Conservation (phyloP, 2,329 filamentous ascomycete genomes). For the Cordyceps cicadae region DNA sequence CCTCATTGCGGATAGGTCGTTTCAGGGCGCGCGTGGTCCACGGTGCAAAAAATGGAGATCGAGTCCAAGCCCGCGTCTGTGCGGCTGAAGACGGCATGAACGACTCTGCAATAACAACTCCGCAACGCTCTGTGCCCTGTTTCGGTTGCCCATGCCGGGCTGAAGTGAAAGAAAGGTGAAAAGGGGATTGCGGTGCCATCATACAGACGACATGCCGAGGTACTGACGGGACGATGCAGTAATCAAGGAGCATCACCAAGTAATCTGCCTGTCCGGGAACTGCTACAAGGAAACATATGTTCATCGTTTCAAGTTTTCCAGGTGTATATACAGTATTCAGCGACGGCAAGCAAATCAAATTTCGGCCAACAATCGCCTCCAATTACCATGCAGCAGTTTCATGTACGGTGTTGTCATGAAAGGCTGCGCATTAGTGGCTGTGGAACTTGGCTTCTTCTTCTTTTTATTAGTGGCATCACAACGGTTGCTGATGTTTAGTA, state of each 20-base stretch:
- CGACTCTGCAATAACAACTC: not conserved
- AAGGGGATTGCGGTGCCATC: not conserved
- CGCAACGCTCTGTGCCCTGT: not conserved
- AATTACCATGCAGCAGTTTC: no score
- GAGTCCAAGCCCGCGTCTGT: constrained; percentile 5
- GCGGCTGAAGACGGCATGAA: not conserved
- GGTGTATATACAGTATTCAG: no score
- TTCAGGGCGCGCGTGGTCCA: not conserved
- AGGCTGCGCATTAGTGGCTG: no score
- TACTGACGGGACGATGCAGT: not conserved
- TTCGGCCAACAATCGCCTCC: no score
- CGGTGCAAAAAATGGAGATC: not conserved
- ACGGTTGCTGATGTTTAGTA: no score
- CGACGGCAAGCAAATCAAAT: no score
- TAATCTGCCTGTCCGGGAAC: not conserved
- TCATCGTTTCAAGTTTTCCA: not conserved
- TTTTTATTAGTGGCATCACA: no score
- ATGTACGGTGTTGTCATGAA: no score
- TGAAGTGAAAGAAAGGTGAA: not conserved
- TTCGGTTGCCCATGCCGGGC: not conserved
- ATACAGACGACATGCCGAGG: not conserved
- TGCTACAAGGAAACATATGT: not conserved
- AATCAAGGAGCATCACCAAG: not conserved
- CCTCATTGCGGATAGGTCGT: not conserved
- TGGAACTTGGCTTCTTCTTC: no score